phyloP scores from a whole-genome alignment of 139 green algal genomes.

The Chlamydomonas incerta region DNA sequence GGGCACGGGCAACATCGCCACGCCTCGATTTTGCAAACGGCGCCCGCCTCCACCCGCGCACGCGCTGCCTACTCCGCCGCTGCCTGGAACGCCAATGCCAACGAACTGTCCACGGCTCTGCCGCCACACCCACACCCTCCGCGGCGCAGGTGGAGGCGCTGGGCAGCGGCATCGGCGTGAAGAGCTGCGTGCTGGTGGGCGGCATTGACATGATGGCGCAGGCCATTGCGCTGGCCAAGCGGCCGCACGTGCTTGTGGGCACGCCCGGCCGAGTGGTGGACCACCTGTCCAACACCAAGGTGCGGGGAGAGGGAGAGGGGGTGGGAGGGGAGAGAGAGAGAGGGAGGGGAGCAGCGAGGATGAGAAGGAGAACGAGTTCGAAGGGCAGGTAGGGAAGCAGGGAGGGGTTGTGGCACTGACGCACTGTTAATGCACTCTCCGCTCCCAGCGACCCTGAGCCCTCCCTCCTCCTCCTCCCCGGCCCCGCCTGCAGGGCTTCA shows the following conservation, averaged over 20 bases:
- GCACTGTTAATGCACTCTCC: too few relatives aligned
- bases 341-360: too few relatives aligned
- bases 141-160: conserved; percentile 94
- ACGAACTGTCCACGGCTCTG: too few relatives aligned
- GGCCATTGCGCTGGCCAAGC: conserved; percentile 90
- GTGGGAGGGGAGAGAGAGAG: background rate
- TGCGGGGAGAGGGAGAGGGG: conserved; percentile 12
- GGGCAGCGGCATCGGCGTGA: conserved; percentile 89
- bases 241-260: conserved; percentile 96
- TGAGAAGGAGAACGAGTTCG: background rate
- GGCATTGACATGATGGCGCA: conserved; percentile 99
- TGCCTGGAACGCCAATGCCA: too few relatives aligned
- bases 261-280: conserved; percentile 97
- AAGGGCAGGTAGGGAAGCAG: too few relatives aligned
- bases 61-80: too few relatives aligned
- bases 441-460: background rate
- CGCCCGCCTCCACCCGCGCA: too few relatives aligned
- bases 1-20: too few relatives aligned
- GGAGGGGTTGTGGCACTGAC: too few relatives aligned
- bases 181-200: conserved; percentile 92
- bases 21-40: too few relatives aligned
- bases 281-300: conserved; percentile 99
- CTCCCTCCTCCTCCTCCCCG: background rate
- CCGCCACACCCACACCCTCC: too few relatives aligned
- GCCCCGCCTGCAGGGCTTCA: conserved; percentile 83